These are phyloP conservation scores for Escovopsis sp. DNA, from an alignment of 2,329 filamentous ascomycete species.

Conservation along the genomic window DNA sequence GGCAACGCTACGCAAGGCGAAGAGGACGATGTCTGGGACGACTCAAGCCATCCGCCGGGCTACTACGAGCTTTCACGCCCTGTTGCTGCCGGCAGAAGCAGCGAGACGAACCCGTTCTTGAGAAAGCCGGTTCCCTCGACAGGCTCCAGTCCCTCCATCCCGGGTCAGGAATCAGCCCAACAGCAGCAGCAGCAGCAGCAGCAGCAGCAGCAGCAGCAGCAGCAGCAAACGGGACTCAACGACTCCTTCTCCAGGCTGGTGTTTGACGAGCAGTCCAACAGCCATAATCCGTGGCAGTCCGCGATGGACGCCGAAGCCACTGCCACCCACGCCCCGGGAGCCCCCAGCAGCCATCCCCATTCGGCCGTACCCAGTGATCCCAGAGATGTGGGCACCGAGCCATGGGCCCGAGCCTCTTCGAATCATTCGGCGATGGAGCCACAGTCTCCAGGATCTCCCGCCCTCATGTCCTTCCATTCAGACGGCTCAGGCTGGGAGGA, in stretches of 20 bases:
- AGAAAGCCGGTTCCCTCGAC: constrained; percentile 27
- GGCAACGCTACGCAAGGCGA: constrained; percentile 8
- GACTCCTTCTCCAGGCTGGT: constrained; percentile 27
- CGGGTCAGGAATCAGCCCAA: not conserved
- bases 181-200: not conserved
- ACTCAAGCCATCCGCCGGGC: constrained; percentile 10
- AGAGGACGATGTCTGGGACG: constrained; percentile 18
- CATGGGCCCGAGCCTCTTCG: constrained; percentile 12
- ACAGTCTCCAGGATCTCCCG: constrained; percentile 15
- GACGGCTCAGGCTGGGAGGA: constrained; percentile 27
- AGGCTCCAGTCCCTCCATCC: too few species aligned
- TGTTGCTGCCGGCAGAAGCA: constrained; percentile 16
- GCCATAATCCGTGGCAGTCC: constrained; percentile 21
- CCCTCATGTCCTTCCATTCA: constrained; percentile 21
- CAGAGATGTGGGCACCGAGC: constrained; percentile 14
- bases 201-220: too few species aligned
- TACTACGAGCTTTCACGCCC: not conserved
- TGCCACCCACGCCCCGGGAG: constrained; percentile 1
- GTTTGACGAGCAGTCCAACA: constrained; percentile 24
- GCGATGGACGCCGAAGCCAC: constrained; percentile 11
- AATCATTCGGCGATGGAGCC: constrained; percentile 10
- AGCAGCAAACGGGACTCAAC: constrained; percentile 15
- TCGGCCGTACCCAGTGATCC: constrained; percentile 6
- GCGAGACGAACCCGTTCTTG: constrained; percentile 38
- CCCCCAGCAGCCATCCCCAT: not conserved